A percentile compares a stretch with the other conserved stretches of the same genome.
These are phyloP conservation scores for Talaromyces sp. DNA, from an alignment of 2,329 filamentous ascomycete genomes.

Conservation along the genomic window DNA sequence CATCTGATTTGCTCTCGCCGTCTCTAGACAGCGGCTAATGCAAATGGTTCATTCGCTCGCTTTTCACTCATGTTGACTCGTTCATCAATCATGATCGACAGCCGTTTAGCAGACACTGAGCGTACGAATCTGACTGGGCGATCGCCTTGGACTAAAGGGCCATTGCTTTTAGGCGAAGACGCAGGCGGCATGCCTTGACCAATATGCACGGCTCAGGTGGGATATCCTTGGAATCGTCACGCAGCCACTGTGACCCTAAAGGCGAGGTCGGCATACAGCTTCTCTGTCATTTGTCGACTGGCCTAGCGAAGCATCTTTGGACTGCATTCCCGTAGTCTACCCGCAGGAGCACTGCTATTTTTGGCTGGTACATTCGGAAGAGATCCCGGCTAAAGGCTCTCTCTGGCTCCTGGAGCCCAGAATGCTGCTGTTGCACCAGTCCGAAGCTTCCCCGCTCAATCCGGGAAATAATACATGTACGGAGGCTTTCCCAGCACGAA, in stretches of 20 bases:
- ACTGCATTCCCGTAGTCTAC: background rate
- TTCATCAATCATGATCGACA: constrained; percentile 6
- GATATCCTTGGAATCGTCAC: background rate
- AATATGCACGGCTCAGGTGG: constrained; percentile 6
- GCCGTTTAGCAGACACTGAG: background rate
- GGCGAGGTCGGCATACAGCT: constrained; percentile 4
- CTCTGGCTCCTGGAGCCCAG: background rate
- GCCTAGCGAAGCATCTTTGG: background rate
- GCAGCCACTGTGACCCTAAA: constrained; percentile 8
- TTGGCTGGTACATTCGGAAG: background rate
- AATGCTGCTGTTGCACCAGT: constrained; percentile 7
- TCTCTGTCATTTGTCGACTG: constrained; percentile 4
- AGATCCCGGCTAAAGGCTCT: background rate
- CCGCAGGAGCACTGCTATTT: background rate
- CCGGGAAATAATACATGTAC: background rate
- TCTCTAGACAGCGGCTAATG: constrained; percentile 2
- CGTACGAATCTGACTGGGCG: constrained; percentile 1
- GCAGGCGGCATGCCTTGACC: background rate
- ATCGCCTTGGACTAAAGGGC: constrained; percentile 1
- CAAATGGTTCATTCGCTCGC: constrained; percentile 6
- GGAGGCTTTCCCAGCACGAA: background rate
- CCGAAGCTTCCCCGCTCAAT: constrained; percentile 8
- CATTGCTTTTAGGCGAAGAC: background rate
- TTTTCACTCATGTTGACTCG: background rate
- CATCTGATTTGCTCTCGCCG: constrained; percentile 8